Evolutionary conservation across 257 asterid genomes (phyloP).

Genomic region (Eucommia ulmoides): DNA sequence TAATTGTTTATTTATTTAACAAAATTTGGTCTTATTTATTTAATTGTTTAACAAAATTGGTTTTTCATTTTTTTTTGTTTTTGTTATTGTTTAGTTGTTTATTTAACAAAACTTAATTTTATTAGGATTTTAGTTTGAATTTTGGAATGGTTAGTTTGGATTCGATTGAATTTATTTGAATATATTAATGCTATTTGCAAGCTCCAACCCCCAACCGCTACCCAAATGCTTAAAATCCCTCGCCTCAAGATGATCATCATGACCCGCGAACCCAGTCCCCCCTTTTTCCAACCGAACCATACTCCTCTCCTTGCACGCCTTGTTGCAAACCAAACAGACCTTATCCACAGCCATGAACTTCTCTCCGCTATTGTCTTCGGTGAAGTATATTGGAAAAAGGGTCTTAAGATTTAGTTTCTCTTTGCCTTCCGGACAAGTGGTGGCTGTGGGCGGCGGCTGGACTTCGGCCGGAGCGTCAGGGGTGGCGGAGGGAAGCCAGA

Average conservation of each 20-base stretch:
- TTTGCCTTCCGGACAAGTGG: slow-evolving; percentile 77
- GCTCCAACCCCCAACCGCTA: slow-evolving; percentile 88
- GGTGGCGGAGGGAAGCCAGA: slow-evolving; percentile 97
- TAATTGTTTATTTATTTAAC: too few species aligned
- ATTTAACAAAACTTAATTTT: too few species aligned
- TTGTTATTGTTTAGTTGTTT: too few species aligned
- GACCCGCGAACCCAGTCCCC: slow-evolving; percentile 94
- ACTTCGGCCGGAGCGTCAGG: slow-evolving; percentile 80
- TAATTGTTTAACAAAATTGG: too few species aligned
- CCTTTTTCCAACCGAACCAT: slow-evolving; percentile 68
- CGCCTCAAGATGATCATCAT: slow-evolving; percentile 94
- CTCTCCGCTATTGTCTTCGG: slow-evolving; percentile 48
- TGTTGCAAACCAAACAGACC: slow-evolving; percentile 77
- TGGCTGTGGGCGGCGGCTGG: slow-evolving; percentile 56
- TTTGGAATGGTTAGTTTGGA: too few species aligned
- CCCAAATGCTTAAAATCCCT: slow-evolving; percentile 85
- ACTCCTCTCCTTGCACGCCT: slow-evolving; percentile 69
- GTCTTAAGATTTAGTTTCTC: slow-evolving; percentile 79
- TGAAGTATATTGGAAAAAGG: slow-evolving; percentile 50
- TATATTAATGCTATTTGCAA: too few species aligned
- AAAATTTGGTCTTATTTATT: too few species aligned
- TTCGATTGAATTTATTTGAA: too few species aligned
- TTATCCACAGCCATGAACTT: slow-evolving; percentile 71
- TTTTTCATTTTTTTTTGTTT: too few species aligned
- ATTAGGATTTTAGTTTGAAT: too few species aligned